Percentiles rank a stretch among this genome's conserved stretches.
These are phyloP conservation scores for Penicillium aurantiogriseum DNA, from an alignment of 2,329 filamentous ascomycete species.

Conservation along the genomic window DNA sequence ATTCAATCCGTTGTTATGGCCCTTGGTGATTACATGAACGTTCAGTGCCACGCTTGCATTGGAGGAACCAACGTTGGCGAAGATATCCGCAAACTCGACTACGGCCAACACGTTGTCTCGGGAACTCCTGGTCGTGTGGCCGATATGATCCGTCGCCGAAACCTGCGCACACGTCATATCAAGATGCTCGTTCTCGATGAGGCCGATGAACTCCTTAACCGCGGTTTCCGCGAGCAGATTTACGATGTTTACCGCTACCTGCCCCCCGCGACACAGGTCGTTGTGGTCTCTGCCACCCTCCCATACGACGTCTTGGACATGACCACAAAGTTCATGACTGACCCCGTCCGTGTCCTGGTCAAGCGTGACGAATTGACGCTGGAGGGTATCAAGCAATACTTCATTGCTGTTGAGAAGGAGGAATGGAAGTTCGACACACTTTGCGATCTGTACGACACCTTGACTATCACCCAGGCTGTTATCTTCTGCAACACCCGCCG, in stretches of 20 bases:
- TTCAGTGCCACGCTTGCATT: conserved; percentile 99
- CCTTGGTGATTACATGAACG: conserved; percentile 99
- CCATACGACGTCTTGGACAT: conserved; percentile 98
- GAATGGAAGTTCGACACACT: conserved; percentile 99
- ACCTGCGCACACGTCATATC: conserved; percentile 95
- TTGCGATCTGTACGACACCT: conserved; percentile 97
- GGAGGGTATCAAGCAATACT: conserved; percentile 99
- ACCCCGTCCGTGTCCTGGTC: conserved; percentile 97
- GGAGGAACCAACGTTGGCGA: conserved; percentile 97
- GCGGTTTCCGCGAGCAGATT: conserved; percentile 99
- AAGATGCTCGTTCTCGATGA: conserved; percentile 99
- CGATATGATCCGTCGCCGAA: conserved; percentile 98
- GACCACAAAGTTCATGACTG: conserved; percentile 99
- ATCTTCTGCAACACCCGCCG: conserved; percentile 99
- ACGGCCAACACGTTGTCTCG: conserved; percentile 95
- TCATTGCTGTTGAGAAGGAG: conserved; percentile 99
- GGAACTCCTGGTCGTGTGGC: conserved; percentile 98
- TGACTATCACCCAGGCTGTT: conserved; percentile 98
- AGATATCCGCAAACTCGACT: conserved; percentile 95
- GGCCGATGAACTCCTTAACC: conserved; percentile 96
- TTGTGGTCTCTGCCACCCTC: conserved; percentile 97
- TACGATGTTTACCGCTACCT: conserved; percentile 99
- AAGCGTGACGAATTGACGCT: conserved; percentile 99
- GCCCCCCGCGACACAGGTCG: conserved; percentile 96
- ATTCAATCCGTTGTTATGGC: conserved; percentile 99